phyloP scores from a whole-genome alignment of 768 basidiomycete genomes.

The Lentinus tigrinus region DNA sequence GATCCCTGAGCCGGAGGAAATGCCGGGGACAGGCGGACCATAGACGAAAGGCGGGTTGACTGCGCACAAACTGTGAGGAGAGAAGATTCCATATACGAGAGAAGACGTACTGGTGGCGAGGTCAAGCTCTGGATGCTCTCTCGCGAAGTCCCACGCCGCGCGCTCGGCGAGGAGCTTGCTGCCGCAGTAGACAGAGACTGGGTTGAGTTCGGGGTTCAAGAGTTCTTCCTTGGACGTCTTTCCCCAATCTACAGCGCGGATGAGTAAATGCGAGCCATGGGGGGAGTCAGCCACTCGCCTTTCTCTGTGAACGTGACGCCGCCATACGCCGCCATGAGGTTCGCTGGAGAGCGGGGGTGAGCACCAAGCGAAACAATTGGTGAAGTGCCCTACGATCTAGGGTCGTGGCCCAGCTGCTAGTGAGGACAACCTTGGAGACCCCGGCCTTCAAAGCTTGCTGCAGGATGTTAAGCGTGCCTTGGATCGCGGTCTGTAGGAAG shows the following conservation, averaged over 20 bases:
- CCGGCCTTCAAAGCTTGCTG: slow-evolving; percentile 39
- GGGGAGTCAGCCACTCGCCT: background rate
- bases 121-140: slow-evolving; percentile 24
- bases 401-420: slow-evolving; percentile 37
- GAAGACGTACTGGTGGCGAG: slow-evolving; percentile 21
- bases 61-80: slow-evolving; percentile 5
- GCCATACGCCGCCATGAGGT: background rate
- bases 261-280: background rate
- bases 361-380: background rate
- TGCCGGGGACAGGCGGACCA: slow-evolving; percentile 24
- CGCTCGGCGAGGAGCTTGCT: slow-evolving; percentile 35
- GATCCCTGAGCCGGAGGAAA: slow-evolving; percentile 11
- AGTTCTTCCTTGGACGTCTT: slow-evolving; percentile 30
- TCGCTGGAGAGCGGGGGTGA: background rate
- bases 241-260: slow-evolving; percentile 41
- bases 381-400: background rate
- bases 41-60: slow-evolving; percentile 31
- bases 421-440: slow-evolving; percentile 36
- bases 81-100: background rate
- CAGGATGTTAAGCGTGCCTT: slow-evolving; percentile 38
- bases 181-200: slow-evolving; percentile 33
- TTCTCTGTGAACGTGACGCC: background rate
- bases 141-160: slow-evolving; percentile 20
- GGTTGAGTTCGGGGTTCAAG: slow-evolving; percentile 18
- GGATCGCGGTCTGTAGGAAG: slow-evolving; percentile 31